Conservation (phyloP, 257 asterid genomes). For the Nicotiana sylvestris region DNA sequence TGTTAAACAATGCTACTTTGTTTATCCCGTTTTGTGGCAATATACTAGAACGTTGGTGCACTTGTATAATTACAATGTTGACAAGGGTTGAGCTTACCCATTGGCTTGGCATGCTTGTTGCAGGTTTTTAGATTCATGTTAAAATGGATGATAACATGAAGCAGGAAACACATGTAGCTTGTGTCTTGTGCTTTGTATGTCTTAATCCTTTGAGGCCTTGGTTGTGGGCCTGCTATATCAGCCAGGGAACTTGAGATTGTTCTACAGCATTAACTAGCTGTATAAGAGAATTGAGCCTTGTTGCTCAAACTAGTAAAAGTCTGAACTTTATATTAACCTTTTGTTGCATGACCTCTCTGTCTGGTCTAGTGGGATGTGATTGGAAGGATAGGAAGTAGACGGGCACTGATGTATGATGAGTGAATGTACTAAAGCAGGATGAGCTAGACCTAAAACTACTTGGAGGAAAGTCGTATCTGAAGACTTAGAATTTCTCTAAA, state of each 20-base stretch:
- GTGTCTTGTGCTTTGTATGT: neutral
- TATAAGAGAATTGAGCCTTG: no score
- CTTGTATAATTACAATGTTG: neutral
- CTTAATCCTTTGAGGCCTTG: neutral
- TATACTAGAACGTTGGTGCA: neutral
- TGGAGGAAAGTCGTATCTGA: neutral
- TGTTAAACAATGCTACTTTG: neutral
- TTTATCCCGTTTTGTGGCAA: neutral
- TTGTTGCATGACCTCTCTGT: no score
- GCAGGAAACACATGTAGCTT: neutral
- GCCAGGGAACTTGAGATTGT: no score
- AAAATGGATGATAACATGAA: neutral
- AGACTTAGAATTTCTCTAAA: neutral
- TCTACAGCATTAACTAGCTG: no score
- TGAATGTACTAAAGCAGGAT: neutral
- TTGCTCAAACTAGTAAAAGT: no score
- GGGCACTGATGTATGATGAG: neutral
- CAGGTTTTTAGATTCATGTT: neutral
- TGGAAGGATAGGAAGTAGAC: no score
- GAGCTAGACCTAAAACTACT: neutral
- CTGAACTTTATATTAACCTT: no score
- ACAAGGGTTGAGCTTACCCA: neutral
- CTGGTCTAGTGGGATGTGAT: no score
- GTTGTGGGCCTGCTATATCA: no score
- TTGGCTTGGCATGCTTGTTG: neutral